Evolutionary conservation across 2,329 filamentous ascomycete genomes (phyloP).

Genomic region (Beauveria australis): DNA sequence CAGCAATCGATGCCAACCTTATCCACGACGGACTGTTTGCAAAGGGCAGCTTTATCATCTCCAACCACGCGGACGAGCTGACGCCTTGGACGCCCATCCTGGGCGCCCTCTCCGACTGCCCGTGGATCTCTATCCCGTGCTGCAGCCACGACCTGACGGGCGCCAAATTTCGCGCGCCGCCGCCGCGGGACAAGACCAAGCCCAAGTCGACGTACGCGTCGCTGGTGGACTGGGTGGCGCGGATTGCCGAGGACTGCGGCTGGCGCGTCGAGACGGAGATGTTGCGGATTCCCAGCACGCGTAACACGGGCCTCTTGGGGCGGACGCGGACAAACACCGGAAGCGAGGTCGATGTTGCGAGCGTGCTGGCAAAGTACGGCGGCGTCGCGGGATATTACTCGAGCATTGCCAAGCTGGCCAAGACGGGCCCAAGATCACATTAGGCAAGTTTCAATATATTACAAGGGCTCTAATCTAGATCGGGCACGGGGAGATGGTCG

Average conservation of each 20-base stretch:
- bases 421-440: constrained; percentile 23
- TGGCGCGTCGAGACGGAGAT: constrained; percentile 76
- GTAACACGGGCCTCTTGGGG: constrained; percentile 77
- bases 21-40: constrained; percentile 60
- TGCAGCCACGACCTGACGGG: constrained; percentile 85
- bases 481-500: constrained; percentile 68
- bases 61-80: constrained; percentile 93
- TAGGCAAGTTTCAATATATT: not conserved
- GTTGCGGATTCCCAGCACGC: constrained; percentile 83
- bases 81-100: constrained; percentile 93
- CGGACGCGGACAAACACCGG: constrained; percentile 31
- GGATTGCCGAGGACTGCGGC: constrained; percentile 62
- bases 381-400: constrained; percentile 50
- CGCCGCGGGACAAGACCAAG: constrained; percentile 41
- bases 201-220: constrained; percentile 69
- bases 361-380: constrained; percentile 42
- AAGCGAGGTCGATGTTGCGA: constrained; percentile 31
- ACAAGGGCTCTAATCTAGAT: constrained; percentile 34
- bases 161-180: constrained; percentile 59
- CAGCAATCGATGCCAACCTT: constrained; percentile 13
- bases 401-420: constrained; percentile 55
- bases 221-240: constrained; percentile 68
- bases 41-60: constrained; percentile 78
- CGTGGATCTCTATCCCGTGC: constrained; percentile 91
- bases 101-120: constrained; percentile 63